A percentile compares a stretch with the other conserved stretches of the same genome.
phyloP scores from a whole-genome alignment of 257 asterid genomes.

The Ehretia macrophylla region DNA sequence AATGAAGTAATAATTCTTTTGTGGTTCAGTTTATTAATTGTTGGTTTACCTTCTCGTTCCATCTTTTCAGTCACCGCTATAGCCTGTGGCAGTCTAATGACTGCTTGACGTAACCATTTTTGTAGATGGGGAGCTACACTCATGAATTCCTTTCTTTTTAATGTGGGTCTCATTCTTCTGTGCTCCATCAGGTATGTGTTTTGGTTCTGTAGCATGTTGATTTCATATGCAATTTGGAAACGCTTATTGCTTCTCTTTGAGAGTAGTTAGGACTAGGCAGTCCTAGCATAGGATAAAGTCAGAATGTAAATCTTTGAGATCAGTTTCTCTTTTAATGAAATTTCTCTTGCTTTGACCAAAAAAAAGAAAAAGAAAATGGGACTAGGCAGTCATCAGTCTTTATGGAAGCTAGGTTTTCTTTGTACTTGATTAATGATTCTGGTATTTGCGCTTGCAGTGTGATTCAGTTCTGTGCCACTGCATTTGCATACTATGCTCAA shows the following conservation, averaged over 20 bases:
- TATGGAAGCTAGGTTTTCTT: not conserved
- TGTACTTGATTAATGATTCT: too few relatives aligned
- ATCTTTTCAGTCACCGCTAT: not conserved
- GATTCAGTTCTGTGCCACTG: constrained; percentile 97
- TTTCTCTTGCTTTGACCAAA: too few relatives aligned
- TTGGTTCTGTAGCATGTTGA: constrained; percentile 10
- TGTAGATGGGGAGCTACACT: constrained; percentile 96
- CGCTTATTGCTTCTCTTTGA: not conserved
- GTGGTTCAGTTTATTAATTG: not conserved
- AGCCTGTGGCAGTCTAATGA: constrained; percentile 10
- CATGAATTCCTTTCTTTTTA: constrained; percentile 88
- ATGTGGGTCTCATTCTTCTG: constrained; percentile 88
- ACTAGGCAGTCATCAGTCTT: too few relatives aligned
- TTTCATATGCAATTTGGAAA: too few relatives aligned
- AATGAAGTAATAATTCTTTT: constrained; percentile 63
- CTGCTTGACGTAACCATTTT: constrained; percentile 9
- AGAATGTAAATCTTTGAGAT: too few relatives aligned
- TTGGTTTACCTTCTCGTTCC: constrained; percentile 10
- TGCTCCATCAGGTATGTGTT: constrained; percentile 76
- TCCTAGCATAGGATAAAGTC: too few relatives aligned
- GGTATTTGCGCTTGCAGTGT: constrained; percentile 66
- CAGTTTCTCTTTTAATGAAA: too few relatives aligned
- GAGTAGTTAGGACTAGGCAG: not conserved
- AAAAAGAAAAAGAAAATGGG: too few relatives aligned
- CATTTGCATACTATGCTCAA: constrained; percentile 92